These are phyloP conservation scores for Gnomoniopsis smithogilvyi DNA, from an alignment of 2,329 filamentous ascomycete species.

Conservation along the genomic window DNA sequence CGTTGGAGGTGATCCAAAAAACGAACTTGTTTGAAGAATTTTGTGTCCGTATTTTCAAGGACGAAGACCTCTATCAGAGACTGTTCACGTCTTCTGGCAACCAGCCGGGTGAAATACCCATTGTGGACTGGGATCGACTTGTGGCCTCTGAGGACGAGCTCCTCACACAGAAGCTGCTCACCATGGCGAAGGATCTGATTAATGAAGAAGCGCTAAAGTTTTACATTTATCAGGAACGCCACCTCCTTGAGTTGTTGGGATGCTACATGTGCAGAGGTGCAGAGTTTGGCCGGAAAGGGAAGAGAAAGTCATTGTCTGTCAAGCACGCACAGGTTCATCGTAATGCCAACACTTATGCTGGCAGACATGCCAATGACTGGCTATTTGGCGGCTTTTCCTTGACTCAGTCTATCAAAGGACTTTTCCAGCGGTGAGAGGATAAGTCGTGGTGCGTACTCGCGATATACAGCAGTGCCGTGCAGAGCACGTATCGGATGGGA, in stretches of 20 bases:
- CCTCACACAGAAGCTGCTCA: neutral
- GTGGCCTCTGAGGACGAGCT: conserved; percentile 6
- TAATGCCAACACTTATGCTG: conserved; percentile 15
- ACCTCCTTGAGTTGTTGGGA: conserved; percentile 20
- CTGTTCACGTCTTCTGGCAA: conserved; percentile 1
- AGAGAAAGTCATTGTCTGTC: conserved; percentile 1
- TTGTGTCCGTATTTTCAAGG: conserved; percentile 16
- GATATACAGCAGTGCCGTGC: too few relatives aligned
- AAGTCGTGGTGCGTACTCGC: neutral
- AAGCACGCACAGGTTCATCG: neutral
- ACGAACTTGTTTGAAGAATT: conserved; percentile 25
- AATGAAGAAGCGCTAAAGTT: conserved; percentile 15
- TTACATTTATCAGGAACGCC: conserved; percentile 20
- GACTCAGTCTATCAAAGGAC: conserved; percentile 2
- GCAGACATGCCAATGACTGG: conserved; percentile 15
- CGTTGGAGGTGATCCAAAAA: conserved; percentile 21
- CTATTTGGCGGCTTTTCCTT: conserved; percentile 15
- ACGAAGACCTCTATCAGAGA: conserved; percentile 3
- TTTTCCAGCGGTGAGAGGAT: conserved; percentile 2
- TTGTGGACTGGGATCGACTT: conserved; percentile 16
- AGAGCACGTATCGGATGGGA: too few relatives aligned
- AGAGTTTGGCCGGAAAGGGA: conserved; percentile 10
- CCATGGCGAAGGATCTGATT: conserved; percentile 15
- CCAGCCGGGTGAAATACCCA: conserved; percentile 3
- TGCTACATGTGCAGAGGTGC: conserved; percentile 29